A percentile compares a stretch with the other conserved stretches of the same genome.
Conservation (phyloP, 306 rosid genomes). For the Comarum palustre region DNA sequence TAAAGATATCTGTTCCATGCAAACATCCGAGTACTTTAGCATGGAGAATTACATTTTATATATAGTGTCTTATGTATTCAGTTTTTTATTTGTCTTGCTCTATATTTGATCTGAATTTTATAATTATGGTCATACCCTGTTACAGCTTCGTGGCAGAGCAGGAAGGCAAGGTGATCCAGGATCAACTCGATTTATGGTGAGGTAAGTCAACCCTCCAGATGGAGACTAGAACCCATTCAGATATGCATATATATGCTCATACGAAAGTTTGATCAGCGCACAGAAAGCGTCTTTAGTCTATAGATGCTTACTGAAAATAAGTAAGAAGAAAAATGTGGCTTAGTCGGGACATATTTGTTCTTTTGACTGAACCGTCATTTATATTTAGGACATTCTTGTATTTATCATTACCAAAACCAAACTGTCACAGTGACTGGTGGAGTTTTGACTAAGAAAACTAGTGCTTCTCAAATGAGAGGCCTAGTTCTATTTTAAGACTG, state of each 20-base stretch:
- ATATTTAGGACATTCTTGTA: too few species aligned
- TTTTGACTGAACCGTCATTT: neutral
- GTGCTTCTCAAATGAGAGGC: neutral
- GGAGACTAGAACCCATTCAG: neutral
- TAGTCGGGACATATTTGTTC: neutral
- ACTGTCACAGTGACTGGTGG: slow-evolving; percentile 1
- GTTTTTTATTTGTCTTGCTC: slow-evolving; percentile 2
- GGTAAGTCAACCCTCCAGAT: slow-evolving; percentile 43
- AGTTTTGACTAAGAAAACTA: neutral
- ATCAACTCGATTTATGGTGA: slow-evolving; percentile 96
- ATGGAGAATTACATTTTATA: neutral
- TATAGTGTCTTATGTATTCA: neutral
- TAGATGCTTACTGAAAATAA: neutral
- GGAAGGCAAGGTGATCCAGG: slow-evolving; percentile 99
- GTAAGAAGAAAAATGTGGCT: neutral
- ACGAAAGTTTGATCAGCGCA: neutral
- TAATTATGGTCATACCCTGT: slow-evolving; percentile 24
- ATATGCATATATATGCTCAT: neutral
- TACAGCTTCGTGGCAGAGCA: slow-evolving; percentile 97
- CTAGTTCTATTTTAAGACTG: neutral
- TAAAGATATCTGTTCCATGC: neutral
- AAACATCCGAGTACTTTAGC: neutral
- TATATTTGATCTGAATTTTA: slow-evolving; percentile 19
- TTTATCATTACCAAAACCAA: neutral
- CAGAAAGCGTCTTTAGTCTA: neutral